Evolutionary conservation across 768 basidiomycete genomes (phyloP).

Genomic region (Amyloporia xantha): DNA sequence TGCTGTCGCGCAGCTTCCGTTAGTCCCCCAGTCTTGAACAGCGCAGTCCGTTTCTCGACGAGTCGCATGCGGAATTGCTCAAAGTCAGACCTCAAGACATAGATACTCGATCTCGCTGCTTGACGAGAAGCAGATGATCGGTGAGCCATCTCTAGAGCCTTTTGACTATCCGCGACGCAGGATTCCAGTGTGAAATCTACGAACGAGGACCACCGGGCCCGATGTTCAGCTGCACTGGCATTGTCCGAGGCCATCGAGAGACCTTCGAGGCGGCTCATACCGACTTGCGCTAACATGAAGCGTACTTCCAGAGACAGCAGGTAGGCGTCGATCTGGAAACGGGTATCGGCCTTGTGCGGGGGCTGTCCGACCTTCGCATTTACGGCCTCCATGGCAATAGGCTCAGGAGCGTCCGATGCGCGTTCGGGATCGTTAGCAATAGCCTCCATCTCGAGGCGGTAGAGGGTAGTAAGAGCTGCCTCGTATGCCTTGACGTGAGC

Average conservation of each 20-base stretch:
- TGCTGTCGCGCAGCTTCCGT: not conserved
- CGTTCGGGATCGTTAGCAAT: constrained; percentile 15
- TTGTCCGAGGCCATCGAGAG: constrained; percentile 6
- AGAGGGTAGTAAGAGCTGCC: constrained; percentile 27
- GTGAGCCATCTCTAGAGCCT: constrained; percentile 18
- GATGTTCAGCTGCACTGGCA: constrained; percentile 5
- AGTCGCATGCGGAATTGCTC: constrained; percentile 22
- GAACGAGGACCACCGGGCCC: constrained; percentile 16
- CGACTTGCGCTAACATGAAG: constrained; percentile 25
- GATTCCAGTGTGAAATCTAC: constrained; percentile 20
- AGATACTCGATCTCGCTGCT: constrained; percentile 16
- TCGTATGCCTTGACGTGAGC: constrained; percentile 30
- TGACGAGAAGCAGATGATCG: constrained; percentile 24
- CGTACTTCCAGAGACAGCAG: constrained; percentile 30
- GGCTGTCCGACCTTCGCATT: constrained; percentile 27
- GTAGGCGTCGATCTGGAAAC: constrained; percentile 29
- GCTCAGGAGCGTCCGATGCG: constrained; percentile 20
- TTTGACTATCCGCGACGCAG: constrained; percentile 21
- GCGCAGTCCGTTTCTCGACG: constrained; percentile 7
- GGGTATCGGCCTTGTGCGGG: constrained; percentile 28
- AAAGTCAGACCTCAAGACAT: constrained; percentile 20
- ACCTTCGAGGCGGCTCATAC: constrained; percentile 18
- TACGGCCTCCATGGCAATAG: constrained; percentile 22
- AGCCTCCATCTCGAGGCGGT: constrained; percentile 22
- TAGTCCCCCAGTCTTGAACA: constrained; percentile 1